Percentiles rank a stretch among this genome's conserved stretches.
These are phyloP conservation scores for Sarocladiaceae sp. DNA, from an alignment of 2,329 filamentous ascomycete species.

Conservation along the genomic window DNA sequence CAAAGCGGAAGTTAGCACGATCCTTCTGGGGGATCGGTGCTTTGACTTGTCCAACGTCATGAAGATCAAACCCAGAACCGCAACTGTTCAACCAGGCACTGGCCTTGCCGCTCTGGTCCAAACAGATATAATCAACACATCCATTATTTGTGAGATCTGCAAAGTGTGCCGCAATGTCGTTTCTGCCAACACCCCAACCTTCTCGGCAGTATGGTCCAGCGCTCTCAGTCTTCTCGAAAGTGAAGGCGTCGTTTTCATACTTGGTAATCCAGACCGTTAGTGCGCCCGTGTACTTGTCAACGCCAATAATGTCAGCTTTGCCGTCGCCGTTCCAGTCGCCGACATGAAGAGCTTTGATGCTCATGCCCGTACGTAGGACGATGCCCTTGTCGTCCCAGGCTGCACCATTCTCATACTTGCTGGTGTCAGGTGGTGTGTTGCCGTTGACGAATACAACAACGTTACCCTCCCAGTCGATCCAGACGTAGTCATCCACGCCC, in stretches of 20 bases:
- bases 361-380: slow-evolving; percentile 10
- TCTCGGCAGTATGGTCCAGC: slow-evolving; percentile 16
- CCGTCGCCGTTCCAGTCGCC: slow-evolving; percentile 32
- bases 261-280: slow-evolving; percentile 22
- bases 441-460: slow-evolving; percentile 11
- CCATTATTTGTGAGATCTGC: slow-evolving; percentile 25
- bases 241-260: slow-evolving; percentile 9
- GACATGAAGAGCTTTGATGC: slow-evolving; percentile 25
- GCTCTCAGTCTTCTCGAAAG: slow-evolving; percentile 10
- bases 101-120: slow-evolving; percentile 20
- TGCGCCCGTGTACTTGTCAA: slow-evolving; percentile 19
- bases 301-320: slow-evolving; percentile 24
- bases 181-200: slow-evolving; percentile 18
- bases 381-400: background rate
- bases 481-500: slow-evolving; percentile 15
- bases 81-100: slow-evolving; percentile 16
- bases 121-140: slow-evolving; percentile 26
- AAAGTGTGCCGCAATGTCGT: slow-evolving; percentile 23
- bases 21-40: slow-evolving; percentile 18
- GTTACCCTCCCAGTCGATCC: slow-evolving; percentile 12
- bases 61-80: background rate
- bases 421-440: background rate
- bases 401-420: background rate
- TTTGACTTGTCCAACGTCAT: slow-evolving; percentile 24
- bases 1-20: slow-evolving; percentile 29